Evolutionary conservation across 2,329 filamentous ascomycete species (phyloP).

Genomic region (Aspergillus fischeri): DNA sequence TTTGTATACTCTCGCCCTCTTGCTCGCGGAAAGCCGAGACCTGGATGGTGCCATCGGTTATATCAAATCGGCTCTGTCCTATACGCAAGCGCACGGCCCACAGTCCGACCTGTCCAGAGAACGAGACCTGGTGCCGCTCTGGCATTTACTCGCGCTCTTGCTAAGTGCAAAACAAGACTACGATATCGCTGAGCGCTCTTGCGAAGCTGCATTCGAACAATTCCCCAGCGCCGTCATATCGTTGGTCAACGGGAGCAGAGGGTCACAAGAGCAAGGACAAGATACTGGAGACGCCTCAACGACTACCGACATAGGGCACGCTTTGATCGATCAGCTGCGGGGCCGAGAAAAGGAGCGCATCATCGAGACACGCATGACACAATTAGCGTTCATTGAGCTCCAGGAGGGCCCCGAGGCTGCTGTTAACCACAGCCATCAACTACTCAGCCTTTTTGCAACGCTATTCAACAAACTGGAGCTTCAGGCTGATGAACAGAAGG

Average conservation of each 20-base stretch:
- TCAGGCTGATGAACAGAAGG: constrained; percentile 23
- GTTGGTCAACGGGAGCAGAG: constrained; percentile 59
- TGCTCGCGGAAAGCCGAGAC: constrained; percentile 85
- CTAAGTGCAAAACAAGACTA: constrained; percentile 85
- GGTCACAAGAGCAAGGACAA: constrained; percentile 24
- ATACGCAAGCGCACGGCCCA: constrained; percentile 26
- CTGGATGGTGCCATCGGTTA: constrained; percentile 75
- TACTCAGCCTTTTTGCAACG: constrained; percentile 74
- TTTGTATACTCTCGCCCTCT: constrained; percentile 73
- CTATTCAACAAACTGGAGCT: constrained; percentile 66
- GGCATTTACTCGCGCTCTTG: constrained; percentile 85
- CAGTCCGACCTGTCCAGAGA: constrained; percentile 31
- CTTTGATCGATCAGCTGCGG: constrained; percentile 72
- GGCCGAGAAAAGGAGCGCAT: constrained; percentile 79
- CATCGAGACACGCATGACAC: constrained; percentile 94
- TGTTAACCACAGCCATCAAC: constrained; percentile 81
- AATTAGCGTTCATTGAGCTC: constrained; percentile 77
- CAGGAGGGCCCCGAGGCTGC: constrained; percentile 79
- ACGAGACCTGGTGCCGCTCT: constrained; percentile 67
- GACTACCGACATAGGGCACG: constrained; percentile 35
- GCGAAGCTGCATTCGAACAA: constrained; percentile 87
- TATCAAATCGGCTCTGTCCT: constrained; percentile 69
- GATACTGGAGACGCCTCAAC: constrained; percentile 15
- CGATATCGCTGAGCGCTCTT: constrained; percentile 72
- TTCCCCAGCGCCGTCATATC: constrained; percentile 69